Evolutionary conservation across 345 rosid genomes (phyloP), one percentile per base, ranked within the genome.

Genomic region (Eucalyptus camaldulensis): DNA sequence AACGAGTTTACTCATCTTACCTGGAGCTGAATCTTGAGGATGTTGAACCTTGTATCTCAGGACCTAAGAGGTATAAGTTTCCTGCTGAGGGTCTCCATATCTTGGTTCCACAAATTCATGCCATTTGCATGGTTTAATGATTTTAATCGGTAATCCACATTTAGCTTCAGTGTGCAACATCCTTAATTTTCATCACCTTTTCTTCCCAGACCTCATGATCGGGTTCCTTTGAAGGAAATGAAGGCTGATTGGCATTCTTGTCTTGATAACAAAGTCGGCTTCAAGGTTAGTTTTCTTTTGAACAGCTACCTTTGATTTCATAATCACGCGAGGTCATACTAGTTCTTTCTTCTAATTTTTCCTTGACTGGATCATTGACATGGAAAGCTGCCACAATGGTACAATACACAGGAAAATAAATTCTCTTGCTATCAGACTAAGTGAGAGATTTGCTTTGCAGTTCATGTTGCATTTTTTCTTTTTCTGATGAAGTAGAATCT

Each of bases 181-280:
- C 45, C 62, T 58, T 85, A 65, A 80, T 54, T n/a, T 33, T 29
- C 10, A 17, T 45, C 29, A 25, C 43, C 54, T 8, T 87, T 88
- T 90, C 88, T 87, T 91, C 87, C 54, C 93, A 98, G 99, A 92
- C 99, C 99, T 90, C 99, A 98, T 88, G 99, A 97, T 90, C 97
- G 99, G 85, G 99, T 98, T 91, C 92, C 97, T 87, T 90, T 98
- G 92, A 98, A 92, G 91, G 97, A 95, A 88, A 98, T 98, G 99
- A 98, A 98, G 94, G 95, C 95, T n/a, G 99, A 98, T 91, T 98
- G 99, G 99, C 97, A 94, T 91, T 95, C 99, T 81, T 97, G 99
- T 92, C 96, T 98, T 37, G 95, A 94, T 86, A 98, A 90, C 90
- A 95, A 94, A 95, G 99, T 95, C 56, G 99, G 99, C 40, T 98